Conservation (phyloP, 441 rosid genomes). For the Theobroma grandiflorum region DNA sequence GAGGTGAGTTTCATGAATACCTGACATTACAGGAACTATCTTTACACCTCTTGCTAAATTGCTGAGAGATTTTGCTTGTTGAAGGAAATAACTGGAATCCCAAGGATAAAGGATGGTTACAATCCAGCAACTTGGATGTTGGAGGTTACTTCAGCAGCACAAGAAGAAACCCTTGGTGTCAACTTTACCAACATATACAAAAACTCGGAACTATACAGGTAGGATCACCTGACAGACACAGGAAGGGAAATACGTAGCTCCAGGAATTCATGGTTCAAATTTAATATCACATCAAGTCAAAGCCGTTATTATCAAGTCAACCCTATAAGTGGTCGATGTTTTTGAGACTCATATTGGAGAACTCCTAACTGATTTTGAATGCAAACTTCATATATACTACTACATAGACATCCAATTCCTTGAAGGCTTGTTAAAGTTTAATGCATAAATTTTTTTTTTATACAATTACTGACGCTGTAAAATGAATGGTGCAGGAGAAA, state of each 20-base stretch:
- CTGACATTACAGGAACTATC: not conserved
- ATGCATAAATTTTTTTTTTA: not conserved
- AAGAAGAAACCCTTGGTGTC: conserved; percentile 54
- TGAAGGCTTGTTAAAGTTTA: not conserved
- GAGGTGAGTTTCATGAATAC: conserved; percentile 51
- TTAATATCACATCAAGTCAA: not conserved
- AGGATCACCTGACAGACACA: conserved; percentile 12
- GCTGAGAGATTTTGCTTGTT: conserved; percentile 15
- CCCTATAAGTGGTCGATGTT: not conserved
- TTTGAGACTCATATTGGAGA: not conserved
- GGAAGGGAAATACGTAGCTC: not conserved
- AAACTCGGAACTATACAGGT: conserved; percentile 63
- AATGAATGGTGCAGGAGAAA: conserved; percentile 54
- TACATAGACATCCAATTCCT: not conserved
- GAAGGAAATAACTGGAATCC: conserved; percentile 59
- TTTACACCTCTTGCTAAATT: not conserved
- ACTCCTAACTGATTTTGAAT: not conserved
- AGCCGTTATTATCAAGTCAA: not conserved
- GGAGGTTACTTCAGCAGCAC: conserved; percentile 59
- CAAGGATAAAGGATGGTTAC: conserved; percentile 62
- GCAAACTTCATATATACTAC: not conserved
- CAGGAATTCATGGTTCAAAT: not conserved
- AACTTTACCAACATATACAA: conserved; percentile 54
- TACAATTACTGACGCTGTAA: not conserved
- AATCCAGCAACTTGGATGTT: conserved; percentile 86